Evolutionary conservation across 176 grass and related monocot species (phyloP).

Genomic region (Phyllostachys edulis): DNA sequence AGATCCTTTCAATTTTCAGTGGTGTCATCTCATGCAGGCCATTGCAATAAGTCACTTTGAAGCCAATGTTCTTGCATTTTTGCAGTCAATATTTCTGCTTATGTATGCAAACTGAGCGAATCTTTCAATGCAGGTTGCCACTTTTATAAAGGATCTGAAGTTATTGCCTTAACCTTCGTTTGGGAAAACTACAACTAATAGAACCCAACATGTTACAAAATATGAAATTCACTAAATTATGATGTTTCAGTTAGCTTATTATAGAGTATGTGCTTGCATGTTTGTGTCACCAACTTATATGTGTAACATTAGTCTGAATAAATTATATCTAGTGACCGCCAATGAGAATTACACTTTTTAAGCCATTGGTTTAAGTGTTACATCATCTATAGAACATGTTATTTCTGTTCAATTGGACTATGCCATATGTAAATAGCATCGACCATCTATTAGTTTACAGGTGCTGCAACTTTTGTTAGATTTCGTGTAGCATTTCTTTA

Average conservation of each 20-base stretch:
- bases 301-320: background rate
- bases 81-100: background rate
- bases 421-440: background rate
- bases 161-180: background rate
- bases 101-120: background rate
- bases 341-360: background rate
- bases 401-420: background rate
- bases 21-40: slow-evolving; percentile 26
- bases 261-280: background rate
- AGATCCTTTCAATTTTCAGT: background rate
- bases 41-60: background rate
- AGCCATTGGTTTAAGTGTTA: background rate
- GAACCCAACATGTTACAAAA: too few relatives aligned
- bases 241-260: background rate
- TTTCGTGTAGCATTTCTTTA: too few relatives aligned
- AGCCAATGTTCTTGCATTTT: slow-evolving; percentile 12
- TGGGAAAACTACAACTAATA: background rate
- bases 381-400: background rate
- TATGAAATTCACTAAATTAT: background rate
- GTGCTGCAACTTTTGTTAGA: background rate
- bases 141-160: slow-evolving; percentile 20
- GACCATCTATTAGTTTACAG: background rate
- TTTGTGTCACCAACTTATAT: background rate
- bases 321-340: background rate
- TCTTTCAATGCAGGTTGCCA: slow-evolving; percentile 56